phyloP scores from a whole-genome alignment of 2,329 filamentous ascomycete species.

The Capronia epimyces region DNA sequence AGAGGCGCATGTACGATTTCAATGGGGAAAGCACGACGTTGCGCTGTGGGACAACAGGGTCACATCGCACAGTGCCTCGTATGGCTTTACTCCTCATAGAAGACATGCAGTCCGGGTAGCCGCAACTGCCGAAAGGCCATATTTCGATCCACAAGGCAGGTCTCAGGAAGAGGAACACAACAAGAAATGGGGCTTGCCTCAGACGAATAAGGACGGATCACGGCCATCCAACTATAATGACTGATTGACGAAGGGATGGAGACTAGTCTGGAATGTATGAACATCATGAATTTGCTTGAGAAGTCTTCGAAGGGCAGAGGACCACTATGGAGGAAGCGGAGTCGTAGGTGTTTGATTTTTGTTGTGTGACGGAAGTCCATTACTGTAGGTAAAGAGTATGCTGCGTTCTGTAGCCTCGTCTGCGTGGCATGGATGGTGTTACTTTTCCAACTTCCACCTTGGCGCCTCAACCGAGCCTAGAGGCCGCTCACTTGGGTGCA shows the following conservation, averaged over 20 bases:
- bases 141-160: constrained; percentile 41
- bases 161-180: constrained; percentile 53
- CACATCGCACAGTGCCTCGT: constrained; percentile 44
- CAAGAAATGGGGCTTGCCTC: constrained; percentile 44
- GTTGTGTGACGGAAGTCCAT: not conserved
- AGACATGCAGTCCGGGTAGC: constrained; percentile 51
- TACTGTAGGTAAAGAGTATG: not conserved
- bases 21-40: constrained; percentile 57
- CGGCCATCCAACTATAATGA: constrained; percentile 56
- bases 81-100: constrained; percentile 49
- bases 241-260: constrained; percentile 26
- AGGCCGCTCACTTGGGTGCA: not conserved
- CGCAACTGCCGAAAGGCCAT: constrained; percentile 44
- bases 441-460: not conserved
- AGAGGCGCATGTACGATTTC: constrained; percentile 47
- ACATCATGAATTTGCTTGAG: not conserved
- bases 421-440: not conserved
- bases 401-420: not conserved
- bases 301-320: not conserved
- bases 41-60: constrained; percentile 64
- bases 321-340: not conserved
- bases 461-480: not conserved
- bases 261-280: not conserved
- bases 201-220: constrained; percentile 53
- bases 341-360: not conserved